Percentiles rank a stretch among this genome's conserved stretches.
Evolutionary conservation across 2,329 filamentous ascomycete species (phyloP).

Genomic region (Penicillium sp.): DNA sequence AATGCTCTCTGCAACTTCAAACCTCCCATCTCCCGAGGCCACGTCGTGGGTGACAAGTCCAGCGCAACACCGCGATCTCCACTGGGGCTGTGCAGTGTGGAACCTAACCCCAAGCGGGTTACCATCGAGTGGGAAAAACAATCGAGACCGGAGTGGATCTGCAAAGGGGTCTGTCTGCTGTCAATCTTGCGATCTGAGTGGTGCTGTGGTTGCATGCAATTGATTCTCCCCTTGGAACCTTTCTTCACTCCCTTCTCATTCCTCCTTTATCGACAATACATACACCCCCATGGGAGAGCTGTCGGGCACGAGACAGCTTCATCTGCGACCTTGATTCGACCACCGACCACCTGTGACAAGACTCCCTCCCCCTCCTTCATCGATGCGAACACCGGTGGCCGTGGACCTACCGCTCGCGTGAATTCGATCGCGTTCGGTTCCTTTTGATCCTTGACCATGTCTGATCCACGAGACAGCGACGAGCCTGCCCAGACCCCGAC

Average conservation of each 20-base stretch:
- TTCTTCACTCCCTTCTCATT: constrained; percentile 2
- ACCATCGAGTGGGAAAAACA: constrained; percentile 1
- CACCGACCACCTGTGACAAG: not conserved
- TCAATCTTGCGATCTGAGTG: constrained; percentile 7
- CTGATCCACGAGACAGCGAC: constrained; percentile 34
- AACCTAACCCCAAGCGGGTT: constrained; percentile 6
- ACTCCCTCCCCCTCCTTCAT: not conserved
- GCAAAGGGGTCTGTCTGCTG: constrained; percentile 5
- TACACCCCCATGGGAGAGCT: not conserved
- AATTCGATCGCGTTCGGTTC: constrained; percentile 19
- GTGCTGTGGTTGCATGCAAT: constrained; percentile 1
- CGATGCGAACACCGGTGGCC: constrained; percentile 14
- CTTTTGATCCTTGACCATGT: constrained; percentile 34
- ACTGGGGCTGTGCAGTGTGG: constrained; percentile 8
- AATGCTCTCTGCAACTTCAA: not conserved
- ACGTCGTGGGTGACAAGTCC: constrained; percentile 3
- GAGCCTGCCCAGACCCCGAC: constrained; percentile 29
- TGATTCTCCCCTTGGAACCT: constrained; percentile 5
- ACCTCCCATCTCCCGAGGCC: not conserved
- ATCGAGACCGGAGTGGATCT: constrained; percentile 20
- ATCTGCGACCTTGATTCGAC: not conserved
- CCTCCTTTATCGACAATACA: not conserved
- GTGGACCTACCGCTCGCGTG: constrained; percentile 14
- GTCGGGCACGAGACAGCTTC: not conserved
- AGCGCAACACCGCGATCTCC: constrained; percentile 2